Percentiles rank a stretch among this genome's conserved stretches.
phyloP scores from a whole-genome alignment of 2,329 filamentous ascomycete genomes.

The Diaporthe nobilis region DNA sequence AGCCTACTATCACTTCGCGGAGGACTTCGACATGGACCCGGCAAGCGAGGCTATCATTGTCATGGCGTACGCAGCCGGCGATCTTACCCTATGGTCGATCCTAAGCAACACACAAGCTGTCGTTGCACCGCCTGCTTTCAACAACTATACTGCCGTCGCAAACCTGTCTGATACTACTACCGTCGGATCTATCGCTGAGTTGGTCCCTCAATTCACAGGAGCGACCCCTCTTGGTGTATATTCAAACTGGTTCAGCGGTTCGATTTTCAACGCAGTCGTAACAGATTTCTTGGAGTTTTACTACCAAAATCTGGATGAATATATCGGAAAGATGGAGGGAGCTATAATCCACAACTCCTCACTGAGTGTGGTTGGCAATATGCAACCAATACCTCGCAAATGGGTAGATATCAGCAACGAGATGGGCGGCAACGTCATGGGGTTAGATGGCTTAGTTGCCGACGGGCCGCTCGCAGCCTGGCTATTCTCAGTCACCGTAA shows the following conservation, averaged over 20 bases:
- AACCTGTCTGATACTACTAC: background rate
- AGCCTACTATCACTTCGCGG: constrained; percentile 48
- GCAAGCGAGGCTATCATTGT: constrained; percentile 49
- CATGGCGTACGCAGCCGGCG: background rate
- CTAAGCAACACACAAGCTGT: constrained; percentile 6
- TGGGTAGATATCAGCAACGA: constrained; percentile 46
- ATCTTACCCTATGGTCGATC: background rate
- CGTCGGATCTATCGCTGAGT: constrained; percentile 1
- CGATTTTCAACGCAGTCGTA: constrained; percentile 43
- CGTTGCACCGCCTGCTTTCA: constrained; percentile 12
- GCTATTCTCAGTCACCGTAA: constrained; percentile 57
- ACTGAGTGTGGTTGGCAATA: constrained; percentile 38
- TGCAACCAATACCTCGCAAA: constrained; percentile 51
- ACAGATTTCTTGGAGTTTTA: constrained; percentile 48
- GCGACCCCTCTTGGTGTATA: constrained; percentile 22
- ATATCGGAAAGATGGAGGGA: constrained; percentile 48
- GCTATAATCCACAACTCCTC: constrained; percentile 45
- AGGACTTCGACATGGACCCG: constrained; percentile 47
- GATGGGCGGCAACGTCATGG: constrained; percentile 51
- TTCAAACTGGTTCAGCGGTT: constrained; percentile 32
- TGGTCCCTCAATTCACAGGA: constrained; percentile 18
- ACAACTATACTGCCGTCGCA: constrained; percentile 6
- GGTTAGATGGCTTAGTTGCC: constrained; percentile 51
- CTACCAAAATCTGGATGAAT: constrained; percentile 49
- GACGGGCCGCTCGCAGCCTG: constrained; percentile 54